A percentile compares a stretch with the other conserved stretches of the same genome.
Conservation (phyloP, 208 protist species). For the Sergeia podlipaevii region DNA sequence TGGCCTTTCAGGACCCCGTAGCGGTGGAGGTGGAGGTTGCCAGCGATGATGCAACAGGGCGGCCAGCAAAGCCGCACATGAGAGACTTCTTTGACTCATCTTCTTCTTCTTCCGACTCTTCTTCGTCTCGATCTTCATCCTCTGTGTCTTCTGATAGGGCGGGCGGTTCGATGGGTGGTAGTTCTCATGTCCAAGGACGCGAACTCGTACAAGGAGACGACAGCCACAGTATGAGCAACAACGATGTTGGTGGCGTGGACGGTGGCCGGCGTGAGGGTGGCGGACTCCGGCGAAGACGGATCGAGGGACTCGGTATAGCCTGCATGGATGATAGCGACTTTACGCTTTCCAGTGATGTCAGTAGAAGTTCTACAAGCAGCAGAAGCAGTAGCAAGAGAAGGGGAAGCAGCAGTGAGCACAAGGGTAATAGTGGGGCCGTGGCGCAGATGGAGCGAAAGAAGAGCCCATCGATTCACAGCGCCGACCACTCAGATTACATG, state of each 20-base stretch:
- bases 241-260: not conserved
- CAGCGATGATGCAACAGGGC: not conserved
- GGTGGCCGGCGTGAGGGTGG: not conserved
- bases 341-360: no score
- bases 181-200: no score
- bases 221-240: constrained; percentile 8
- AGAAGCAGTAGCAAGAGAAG: not conserved
- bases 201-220: not conserved
- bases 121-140: not conserved
- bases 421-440: not conserved
- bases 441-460: constrained; percentile 3
- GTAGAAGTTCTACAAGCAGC: no score
- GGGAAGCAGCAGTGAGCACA: not conserved
- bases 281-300: no score
- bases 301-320: no score
- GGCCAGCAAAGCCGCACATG: not conserved
- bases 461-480: no score
- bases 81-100: constrained; percentile 12
- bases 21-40: constrained; percentile 12
- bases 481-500: not conserved
- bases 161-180: no score
- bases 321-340: no score
- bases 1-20: constrained; percentile 76
- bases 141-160: no score
- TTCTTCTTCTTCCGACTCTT: constrained; percentile 15